Conservation (phyloP, 345 rosid species). For the Eucalyptus regnans region DNA sequence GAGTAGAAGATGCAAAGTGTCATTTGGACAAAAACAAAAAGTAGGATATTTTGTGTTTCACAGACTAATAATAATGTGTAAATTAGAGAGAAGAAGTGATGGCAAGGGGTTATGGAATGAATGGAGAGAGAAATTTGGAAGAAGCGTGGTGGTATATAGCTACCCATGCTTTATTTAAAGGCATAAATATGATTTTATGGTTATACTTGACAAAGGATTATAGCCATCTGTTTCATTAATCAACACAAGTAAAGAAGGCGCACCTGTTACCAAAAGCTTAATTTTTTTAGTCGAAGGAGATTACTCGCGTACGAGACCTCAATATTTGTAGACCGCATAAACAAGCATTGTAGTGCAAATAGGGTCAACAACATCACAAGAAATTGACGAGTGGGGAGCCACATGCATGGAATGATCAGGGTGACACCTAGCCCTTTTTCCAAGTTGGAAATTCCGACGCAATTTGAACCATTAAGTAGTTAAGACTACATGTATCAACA, state of each 20-base stretch:
- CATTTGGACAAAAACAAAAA: background rate
- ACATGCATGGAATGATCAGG: background rate
- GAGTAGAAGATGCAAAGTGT: background rate
- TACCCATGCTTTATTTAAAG: background rate
- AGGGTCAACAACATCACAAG: background rate
- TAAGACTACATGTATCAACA: background rate
- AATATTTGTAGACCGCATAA: background rate
- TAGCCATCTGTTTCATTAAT: background rate
- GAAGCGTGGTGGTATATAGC: background rate
- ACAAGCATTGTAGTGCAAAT: background rate
- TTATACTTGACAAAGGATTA: background rate
- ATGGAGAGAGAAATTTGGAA: background rate
- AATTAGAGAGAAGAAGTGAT: background rate
- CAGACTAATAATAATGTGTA: background rate
- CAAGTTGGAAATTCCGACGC: background rate
- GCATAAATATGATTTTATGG: background rate
- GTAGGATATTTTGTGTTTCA: background rate
- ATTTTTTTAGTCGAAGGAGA: background rate
- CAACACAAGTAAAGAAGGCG: background rate
- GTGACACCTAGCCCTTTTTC: background rate
- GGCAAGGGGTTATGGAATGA: background rate
- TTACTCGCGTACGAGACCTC: background rate
- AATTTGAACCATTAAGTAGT: background rate
- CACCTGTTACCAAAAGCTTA: background rate
- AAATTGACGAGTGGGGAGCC: background rate